These are phyloP conservation scores for Antitrichia curtipendula DNA, from an alignment of 225 moss, liverwort and hornwort species.

Conservation along the genomic window DNA sequence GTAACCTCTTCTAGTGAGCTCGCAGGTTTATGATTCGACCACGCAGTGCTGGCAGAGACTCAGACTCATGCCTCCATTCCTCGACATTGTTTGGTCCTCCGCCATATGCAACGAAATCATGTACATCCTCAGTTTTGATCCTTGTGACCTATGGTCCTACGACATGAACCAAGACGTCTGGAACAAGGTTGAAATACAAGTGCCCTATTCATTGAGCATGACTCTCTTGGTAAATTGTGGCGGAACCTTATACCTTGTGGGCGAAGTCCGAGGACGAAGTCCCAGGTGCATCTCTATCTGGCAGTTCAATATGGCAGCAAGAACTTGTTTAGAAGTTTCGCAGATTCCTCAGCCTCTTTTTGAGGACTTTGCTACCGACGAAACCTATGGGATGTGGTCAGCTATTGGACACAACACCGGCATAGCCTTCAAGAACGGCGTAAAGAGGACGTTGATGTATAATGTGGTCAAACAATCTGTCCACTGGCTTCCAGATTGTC, in stretches of 20 bases:
- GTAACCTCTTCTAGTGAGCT: background rate
- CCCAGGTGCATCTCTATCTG: conserved; percentile 44
- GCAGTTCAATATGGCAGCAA: conserved; percentile 31
- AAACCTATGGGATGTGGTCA: conserved; percentile 46
- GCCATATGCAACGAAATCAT: conserved; percentile 28
- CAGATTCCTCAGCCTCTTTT: conserved; percentile 42
- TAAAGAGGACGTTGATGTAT: conserved; percentile 34
- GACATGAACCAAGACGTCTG: conserved; percentile 21
- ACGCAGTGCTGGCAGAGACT: conserved; percentile 28
- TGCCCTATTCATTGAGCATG: conserved; percentile 41
- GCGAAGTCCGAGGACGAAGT: conserved; percentile 26
- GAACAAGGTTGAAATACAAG: conserved; percentile 35
- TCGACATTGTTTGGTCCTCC: conserved; percentile 47
- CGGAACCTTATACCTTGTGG: conserved; percentile 25
- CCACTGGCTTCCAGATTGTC: conserved; percentile 43
- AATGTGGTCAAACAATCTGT: conserved; percentile 8
- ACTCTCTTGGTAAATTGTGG: conserved; percentile 32
- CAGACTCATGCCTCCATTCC: conserved; percentile 32
- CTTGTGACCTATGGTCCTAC: conserved; percentile 44
- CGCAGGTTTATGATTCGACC: conserved; percentile 37
- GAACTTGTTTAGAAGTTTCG: conserved; percentile 19
- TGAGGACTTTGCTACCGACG: conserved; percentile 21
- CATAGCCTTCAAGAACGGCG: conserved; percentile 51
- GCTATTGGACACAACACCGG: conserved; percentile 32
- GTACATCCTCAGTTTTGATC: conserved; percentile 47